Conservation (phyloP, 2,329 filamentous ascomycete genomes). For the Penicillium sp. region DNA sequence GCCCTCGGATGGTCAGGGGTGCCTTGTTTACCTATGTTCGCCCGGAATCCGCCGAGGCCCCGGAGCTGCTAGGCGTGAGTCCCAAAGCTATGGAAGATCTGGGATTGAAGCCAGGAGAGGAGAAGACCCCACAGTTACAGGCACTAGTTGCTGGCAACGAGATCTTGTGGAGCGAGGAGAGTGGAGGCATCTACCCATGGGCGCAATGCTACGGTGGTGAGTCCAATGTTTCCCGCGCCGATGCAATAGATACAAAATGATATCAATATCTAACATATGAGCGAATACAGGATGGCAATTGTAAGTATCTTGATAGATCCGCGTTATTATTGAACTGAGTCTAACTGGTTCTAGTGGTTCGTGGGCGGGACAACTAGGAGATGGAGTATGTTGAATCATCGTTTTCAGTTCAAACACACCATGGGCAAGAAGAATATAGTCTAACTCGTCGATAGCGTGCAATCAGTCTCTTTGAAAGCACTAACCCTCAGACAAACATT, state of each 20-base stretch:
- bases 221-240: constrained; percentile 52
- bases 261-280: constrained; percentile 4
- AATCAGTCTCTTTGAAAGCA: constrained; percentile 91
- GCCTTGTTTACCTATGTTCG: constrained; percentile 91
- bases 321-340: neutral
- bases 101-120: constrained; percentile 72
- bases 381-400: constrained; percentile 66
- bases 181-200: constrained; percentile 92
- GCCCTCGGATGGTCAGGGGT: constrained; percentile 79
- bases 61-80: constrained; percentile 82
- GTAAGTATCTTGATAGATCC: constrained; percentile 31
- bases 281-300: constrained; percentile 52
- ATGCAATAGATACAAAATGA: neutral
- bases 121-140: constrained; percentile 73
- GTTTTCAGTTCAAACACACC: neutral
- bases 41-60: constrained; percentile 71
- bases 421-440: neutral
- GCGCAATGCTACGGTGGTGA: constrained; percentile 92
- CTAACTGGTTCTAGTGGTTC: constrained; percentile 64
- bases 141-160: constrained; percentile 80
- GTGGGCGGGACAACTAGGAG: constrained; percentile 95
- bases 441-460: constrained; percentile 59
- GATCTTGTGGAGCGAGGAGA: constrained; percentile 73
- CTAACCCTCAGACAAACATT: constrained; percentile 70
- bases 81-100: constrained; percentile 77